Percentiles rank a stretch among this genome's conserved stretches.
Conservation (phyloP, 768 basidiomycete genomes). For the Tephrocybe sp. region DNA sequence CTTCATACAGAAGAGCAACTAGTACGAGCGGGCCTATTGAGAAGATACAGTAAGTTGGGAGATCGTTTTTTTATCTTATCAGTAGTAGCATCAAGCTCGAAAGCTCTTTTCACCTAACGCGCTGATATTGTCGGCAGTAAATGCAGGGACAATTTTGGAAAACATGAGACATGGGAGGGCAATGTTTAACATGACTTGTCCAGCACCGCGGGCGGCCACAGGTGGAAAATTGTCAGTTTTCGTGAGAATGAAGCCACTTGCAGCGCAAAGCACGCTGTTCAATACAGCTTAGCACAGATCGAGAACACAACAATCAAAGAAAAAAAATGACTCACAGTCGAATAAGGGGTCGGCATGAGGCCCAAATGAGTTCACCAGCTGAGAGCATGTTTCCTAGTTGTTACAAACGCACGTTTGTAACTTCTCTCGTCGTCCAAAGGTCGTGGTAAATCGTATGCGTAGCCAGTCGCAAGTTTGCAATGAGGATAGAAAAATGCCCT, state of each 20-base stretch:
- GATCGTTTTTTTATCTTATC: background rate
- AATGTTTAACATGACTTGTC: constrained; percentile 63
- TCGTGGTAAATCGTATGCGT: no score
- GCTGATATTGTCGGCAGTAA: constrained; percentile 52
- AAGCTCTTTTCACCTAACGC: constrained; percentile 43
- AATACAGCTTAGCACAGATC: background rate
- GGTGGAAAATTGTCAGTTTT: constrained; percentile 60
- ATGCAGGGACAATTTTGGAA: constrained; percentile 68
- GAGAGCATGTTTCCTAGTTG: constrained; percentile 24
- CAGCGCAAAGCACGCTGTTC: constrained; percentile 50
- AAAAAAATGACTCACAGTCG: constrained; percentile 43
- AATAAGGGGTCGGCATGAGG: constrained; percentile 56
- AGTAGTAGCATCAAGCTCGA: background rate
- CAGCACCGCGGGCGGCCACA: constrained; percentile 55
- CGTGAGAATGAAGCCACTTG: constrained; percentile 55
- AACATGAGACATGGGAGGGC: constrained; percentile 65
- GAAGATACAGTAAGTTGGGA: background rate
- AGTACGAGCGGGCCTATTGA: constrained; percentile 58
- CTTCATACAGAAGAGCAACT: constrained; percentile 58
- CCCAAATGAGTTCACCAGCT: constrained; percentile 55
- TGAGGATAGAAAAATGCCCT: background rate
- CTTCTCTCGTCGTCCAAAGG: no score
- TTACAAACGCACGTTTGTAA: background rate
- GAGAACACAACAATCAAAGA: background rate
- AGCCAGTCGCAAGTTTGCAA: no score